Conservation (phyloP, 352 stramenopile species). For the Phytophthora sojae region DNA sequence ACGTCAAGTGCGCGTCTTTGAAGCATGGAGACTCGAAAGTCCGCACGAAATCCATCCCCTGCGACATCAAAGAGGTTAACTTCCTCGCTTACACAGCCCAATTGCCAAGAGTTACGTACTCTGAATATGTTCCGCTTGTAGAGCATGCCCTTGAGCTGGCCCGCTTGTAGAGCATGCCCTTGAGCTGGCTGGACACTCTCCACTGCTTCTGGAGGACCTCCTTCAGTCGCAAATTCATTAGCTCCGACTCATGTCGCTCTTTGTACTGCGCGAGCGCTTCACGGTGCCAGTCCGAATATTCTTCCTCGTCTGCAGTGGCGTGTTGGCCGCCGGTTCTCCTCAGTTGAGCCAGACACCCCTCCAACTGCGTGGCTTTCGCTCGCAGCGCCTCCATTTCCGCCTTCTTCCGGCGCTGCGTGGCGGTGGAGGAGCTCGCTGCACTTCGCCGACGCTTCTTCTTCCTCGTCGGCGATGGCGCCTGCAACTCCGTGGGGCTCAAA, state of each 20-base stretch:
- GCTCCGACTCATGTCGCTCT: slow-evolving; percentile 3
- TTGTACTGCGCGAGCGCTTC: slow-evolving; percentile 18
- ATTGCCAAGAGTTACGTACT: slow-evolving; percentile 2
- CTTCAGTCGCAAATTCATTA: slow-evolving; percentile 15
- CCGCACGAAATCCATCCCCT: slow-evolving; percentile 23
- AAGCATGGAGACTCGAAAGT: slow-evolving; percentile 9
- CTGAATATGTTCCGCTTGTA: slow-evolving; percentile 17
- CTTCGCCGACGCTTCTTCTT: slow-evolving; percentile 15
- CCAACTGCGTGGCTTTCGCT: slow-evolving; percentile 10
- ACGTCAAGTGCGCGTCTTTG: neutral
- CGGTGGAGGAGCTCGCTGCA: slow-evolving; percentile 23
- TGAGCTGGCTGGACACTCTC: slow-evolving; percentile 4
- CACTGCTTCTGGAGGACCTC: slow-evolving; percentile 6
- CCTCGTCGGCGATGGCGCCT: neutral
- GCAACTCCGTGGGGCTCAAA: neutral
- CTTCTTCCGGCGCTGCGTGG: slow-evolving; percentile 24
- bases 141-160: slow-evolving; percentile 3
- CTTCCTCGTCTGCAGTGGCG: neutral
- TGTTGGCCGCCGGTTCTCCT: neutral
- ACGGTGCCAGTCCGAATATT: slow-evolving; percentile 1
- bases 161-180: neutral
- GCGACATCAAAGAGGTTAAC: neutral
- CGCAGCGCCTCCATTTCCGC: slow-evolving; percentile 23
- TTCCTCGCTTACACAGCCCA: neutral
- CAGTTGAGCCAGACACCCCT: slow-evolving; percentile 7